phyloP scores from a whole-genome alignment of 106 monocot species.

The Dioscorea dumetorum region DNA sequence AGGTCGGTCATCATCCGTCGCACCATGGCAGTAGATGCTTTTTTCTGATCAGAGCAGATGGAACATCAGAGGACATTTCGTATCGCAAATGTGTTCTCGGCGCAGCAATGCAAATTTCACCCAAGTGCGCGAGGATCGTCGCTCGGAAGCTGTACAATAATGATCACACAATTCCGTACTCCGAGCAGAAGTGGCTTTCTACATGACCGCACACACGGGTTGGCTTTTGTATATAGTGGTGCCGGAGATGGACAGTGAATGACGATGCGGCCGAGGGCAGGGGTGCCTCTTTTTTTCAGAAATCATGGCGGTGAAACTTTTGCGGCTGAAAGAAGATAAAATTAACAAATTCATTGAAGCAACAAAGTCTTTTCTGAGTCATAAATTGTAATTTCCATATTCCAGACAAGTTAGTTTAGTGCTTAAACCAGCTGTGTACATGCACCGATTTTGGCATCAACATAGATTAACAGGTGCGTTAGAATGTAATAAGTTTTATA shows the following conservation, averaged over 20 bases:
- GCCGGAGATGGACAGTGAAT: neutral
- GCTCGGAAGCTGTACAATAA: too few relatives aligned
- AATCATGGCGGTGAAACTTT: neutral
- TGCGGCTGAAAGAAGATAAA: neutral
- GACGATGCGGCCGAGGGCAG: neutral
- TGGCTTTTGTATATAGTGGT: neutral
- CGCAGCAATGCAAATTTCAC: conserved; percentile 38
- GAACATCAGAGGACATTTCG: conserved; percentile 68
- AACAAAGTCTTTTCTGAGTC: neutral
- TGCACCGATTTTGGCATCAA: neutral
- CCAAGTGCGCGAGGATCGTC: neutral
- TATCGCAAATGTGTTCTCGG: conserved; percentile 64
- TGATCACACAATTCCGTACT: too few relatives aligned
- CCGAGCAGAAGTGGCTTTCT: neutral
- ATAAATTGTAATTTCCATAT: neutral
- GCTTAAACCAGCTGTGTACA: neutral
- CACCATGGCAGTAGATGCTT: conserved; percentile 61
- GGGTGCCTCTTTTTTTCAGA: too few relatives aligned
- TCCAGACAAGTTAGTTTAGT: neutral
- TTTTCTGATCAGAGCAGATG: conserved; percentile 54
- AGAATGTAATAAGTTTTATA: neutral
- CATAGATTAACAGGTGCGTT: neutral
- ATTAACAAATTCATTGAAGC: neutral
- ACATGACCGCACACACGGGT: conserved; percentile 2
- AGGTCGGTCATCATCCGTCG: conserved; percentile 45